phyloP scores from a whole-genome alignment of 2,329 filamentous ascomycete genomes.

The Exophiala bonariae region DNA sequence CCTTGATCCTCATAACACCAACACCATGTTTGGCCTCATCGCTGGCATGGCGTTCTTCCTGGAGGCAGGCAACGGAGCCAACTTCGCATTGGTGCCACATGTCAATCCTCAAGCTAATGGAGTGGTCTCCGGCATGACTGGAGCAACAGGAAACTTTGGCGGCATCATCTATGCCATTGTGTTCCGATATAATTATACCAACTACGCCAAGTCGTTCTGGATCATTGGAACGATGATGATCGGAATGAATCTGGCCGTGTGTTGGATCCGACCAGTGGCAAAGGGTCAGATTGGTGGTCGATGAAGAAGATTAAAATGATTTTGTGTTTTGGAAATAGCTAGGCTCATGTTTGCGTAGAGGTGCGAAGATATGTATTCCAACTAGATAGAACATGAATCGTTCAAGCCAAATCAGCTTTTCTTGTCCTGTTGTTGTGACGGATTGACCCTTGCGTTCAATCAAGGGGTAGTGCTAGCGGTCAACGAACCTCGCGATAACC shows the following conservation, averaged over 20 bases:
- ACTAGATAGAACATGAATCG: too few species aligned
- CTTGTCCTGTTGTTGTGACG: too few species aligned
- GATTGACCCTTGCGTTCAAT: too few species aligned
- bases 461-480: too few species aligned
- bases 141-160: conserved; percentile 79
- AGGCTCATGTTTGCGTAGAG: too few species aligned
- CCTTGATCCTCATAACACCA: conserved; percentile 60
- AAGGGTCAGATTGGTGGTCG: conserved; percentile 50
- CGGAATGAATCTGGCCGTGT: conserved; percentile 64
- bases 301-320: too few species aligned
- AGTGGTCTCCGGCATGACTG: conserved; percentile 73
- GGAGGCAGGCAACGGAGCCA: conserved; percentile 82
- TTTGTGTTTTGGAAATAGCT: too few species aligned
- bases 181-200: conserved; percentile 70
- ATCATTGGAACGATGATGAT: conserved; percentile 78
- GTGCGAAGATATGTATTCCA: too few species aligned
- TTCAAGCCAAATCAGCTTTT: too few species aligned
- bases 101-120: conserved; percentile 83
- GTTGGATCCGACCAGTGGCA: conserved; percentile 62
- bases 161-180: conserved; percentile 82
- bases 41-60: conserved; percentile 78
- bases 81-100: conserved; percentile 84
- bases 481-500: too few species aligned
- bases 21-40: conserved; percentile 74
- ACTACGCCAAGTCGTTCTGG: conserved; percentile 74